These are phyloP conservation scores for Canavalia gladiata DNA, from an alignment of 306 rosid genomes.

Conservation along the genomic window DNA sequence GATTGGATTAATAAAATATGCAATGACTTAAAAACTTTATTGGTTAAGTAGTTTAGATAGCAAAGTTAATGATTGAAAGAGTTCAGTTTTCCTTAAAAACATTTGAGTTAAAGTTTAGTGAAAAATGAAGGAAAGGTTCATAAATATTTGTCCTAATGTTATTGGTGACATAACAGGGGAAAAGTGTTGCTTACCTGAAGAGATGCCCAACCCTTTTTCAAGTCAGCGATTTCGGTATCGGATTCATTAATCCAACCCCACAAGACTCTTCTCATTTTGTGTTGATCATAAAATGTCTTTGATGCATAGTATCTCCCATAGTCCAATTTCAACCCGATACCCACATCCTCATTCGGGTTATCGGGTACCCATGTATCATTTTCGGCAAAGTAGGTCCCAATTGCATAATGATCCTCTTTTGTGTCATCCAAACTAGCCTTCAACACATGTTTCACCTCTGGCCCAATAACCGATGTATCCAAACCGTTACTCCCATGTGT, in stretches of 20 bases:
- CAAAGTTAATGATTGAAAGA: too few relatives aligned
- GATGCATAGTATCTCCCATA: conserved; percentile 92
- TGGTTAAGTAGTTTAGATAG: too few relatives aligned
- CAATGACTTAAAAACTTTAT: too few relatives aligned
- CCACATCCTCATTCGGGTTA: conserved; percentile 82
- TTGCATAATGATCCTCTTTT: conserved; percentile 66
- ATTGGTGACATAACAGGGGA: background rate
- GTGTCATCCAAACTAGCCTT: conserved; percentile 87
- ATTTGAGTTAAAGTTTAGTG: too few relatives aligned
- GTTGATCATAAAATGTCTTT: conserved; percentile 79
- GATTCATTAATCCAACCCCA: conserved; percentile 92
- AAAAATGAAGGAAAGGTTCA: background rate
- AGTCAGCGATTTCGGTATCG: conserved; percentile 65
- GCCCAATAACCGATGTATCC: conserved; percentile 68
- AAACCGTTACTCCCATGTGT: conserved; percentile 64
- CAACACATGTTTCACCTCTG: conserved; percentile 71
- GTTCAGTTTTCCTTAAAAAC: too few relatives aligned
- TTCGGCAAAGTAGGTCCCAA: conserved; percentile 66
- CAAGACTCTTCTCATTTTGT: conserved; percentile 67
- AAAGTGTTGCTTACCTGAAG: conserved; percentile 60
- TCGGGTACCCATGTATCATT: conserved; percentile 92
- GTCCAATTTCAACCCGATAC: conserved; percentile 75
- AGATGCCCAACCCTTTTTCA: conserved; percentile 87
- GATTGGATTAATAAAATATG: too few relatives aligned
- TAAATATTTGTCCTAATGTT: background rate